Base-by-base conservation (phyloP, 2,329 filamentous ascomycete genomes). In the Colletotrichum limetticola region DNA sequence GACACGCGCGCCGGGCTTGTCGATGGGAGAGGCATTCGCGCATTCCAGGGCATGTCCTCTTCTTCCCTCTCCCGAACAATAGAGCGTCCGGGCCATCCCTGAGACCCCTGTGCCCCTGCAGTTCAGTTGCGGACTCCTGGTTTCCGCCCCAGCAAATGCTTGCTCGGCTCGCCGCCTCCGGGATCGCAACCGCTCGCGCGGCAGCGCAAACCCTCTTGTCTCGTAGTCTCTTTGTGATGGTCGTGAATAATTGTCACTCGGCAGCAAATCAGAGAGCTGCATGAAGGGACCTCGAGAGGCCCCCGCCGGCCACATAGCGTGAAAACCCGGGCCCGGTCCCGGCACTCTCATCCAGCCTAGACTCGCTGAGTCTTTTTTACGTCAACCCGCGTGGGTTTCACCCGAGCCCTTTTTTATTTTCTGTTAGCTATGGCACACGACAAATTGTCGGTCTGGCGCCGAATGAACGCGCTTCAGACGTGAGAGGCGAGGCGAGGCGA, bases 251-350 rank as follows among this genome's bases (percentile, higher is more conserved):
- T 66, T 42, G 26, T 57, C 32, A 61, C 46, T 49, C 66, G 61
- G 28, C 49, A 57, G 66, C 71, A 73, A 70, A 73, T 73, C 71
- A 73, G 71, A 73, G 35, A 35, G 70, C 60, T 61, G 60, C 71
- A 61, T 55, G 26, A 65, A 65, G 66, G 70, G 66, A 49, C 66
- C 60, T 65, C 3, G 14, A n/a, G 19, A 22, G 19, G 7, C 42
- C 42, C 30, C 57, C 64, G 37, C 64, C 49, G 58, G 58, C 61
- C 61, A 57, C 26, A 58, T 61, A 24, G 49, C 49, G 42, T 53
- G 46, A 56, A 61, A 71, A n/a, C 66, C 60, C 66, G 60, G 46
- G 71, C 67, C 71, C 71, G 71, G 71, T 73, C 71, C 66, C 71
- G 57, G 66, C 71, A 73, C 24, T 66, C 66, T 73, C 30, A 67